Evolutionary conservation across 257 asterid species (phyloP).

Genomic region (Lantana camara): DNA sequence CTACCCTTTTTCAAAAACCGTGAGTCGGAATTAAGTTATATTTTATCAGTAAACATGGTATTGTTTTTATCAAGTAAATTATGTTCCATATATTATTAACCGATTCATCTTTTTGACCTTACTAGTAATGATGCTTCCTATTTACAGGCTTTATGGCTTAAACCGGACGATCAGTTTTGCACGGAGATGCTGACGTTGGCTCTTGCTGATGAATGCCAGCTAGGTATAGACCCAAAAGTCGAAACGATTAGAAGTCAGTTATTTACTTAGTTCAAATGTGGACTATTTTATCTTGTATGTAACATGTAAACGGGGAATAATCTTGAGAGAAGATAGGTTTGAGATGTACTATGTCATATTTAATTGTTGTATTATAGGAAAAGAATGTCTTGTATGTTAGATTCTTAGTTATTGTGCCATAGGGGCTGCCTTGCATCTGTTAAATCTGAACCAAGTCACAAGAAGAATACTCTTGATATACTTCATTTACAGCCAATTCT

Average conservation of each 20-base stretch:
- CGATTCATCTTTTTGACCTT: background rate
- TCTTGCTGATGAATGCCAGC: conserved; percentile 74
- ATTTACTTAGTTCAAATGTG: conserved; percentile 30
- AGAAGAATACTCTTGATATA: too few relatives aligned
- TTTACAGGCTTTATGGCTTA: conserved; percentile 83
- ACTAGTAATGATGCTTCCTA: background rate
- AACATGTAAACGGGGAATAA: conserved; percentile 25
- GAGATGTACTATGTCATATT: conserved; percentile 31
- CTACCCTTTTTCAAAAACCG: too few relatives aligned
- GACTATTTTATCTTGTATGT: conserved; percentile 25
- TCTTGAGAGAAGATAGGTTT: conserved; percentile 7
- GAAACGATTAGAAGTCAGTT: conserved; percentile 45
- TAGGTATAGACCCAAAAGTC: conserved; percentile 36
- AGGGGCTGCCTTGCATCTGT: conserved; percentile 7
- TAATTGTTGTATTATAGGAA: conserved; percentile 29
- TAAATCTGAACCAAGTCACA: background rate
- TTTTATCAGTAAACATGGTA: too few relatives aligned
- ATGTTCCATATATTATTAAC: background rate
- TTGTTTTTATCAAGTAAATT: too few relatives aligned
- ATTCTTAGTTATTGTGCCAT: conserved; percentile 5
- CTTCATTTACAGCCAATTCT: background rate
- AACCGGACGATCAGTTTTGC: conserved; percentile 81
- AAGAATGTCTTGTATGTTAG: conserved; percentile 8
- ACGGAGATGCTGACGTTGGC: conserved; percentile 90
- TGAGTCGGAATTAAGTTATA: too few relatives aligned